Base-by-base conservation (phyloP, 768 basidiomycete species). In the Fomitopsis pulvina region DNA sequence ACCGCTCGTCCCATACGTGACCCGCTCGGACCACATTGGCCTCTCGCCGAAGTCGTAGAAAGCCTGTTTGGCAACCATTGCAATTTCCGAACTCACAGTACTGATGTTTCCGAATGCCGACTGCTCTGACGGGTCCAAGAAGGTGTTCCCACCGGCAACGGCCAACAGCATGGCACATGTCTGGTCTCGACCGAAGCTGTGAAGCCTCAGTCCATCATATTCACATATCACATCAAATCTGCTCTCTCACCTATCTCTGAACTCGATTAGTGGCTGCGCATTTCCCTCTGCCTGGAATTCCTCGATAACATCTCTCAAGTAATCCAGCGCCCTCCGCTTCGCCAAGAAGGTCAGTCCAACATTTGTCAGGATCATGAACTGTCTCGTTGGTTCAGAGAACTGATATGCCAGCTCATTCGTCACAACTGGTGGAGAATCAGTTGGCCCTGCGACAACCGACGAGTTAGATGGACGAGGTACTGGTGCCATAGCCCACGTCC, bases 161-260 rank as follows among this genome's bases (percentile, higher is more conserved):
- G 84, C 87, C 12, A 95, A 76, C 16, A 92, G 78, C 88, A 96
- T 94, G 4, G 90, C 85, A 58, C 92, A 94, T 2, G 90, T 87
- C 60, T 95, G 89, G 63, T 93, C 89, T 47, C 91, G 79, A 41
- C 93, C 92, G 64, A 88, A 96, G 61, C 93, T 95, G 57, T 16
- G 52, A 1, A 18, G 3, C 28, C 21, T 55, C 10, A 54, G 50
- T n/a, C 24, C 16, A 12, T 44, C 44, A 40, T 32, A 8, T 9
- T 2, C 16, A 52, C 2, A 39, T 14, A 29, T 21, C 44, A 21
- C 7, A 41, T 50, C 24, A 22, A 34, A 14, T 39, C 48, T 6
- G 34, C 29, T 20, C 32, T 54, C 71, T 49, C 57, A 84, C 92
- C 81, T 87, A 57, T 91, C 85, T 46, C 85, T 75, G 62, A 94